A percentile compares a stretch with the other conserved stretches of the same genome.
phyloP scores from a whole-genome alignment of 805 yeast species.

The Zygotorulaspora florentina region DNA sequence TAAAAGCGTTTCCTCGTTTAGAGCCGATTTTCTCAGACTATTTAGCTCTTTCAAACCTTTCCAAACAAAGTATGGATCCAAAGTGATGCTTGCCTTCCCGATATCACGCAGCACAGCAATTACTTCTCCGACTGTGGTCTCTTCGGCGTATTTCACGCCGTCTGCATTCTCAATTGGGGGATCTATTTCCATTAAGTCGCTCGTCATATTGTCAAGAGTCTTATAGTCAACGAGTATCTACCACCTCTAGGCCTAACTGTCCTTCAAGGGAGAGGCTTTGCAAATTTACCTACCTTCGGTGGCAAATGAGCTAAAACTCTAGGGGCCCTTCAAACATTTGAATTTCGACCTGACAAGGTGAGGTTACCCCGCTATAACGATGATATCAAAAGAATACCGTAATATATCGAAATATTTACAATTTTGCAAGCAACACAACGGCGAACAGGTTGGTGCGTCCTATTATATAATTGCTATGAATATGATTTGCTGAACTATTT shows the following conservation, averaged over 20 bases:
- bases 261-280: background rate
- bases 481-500: background rate
- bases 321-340: slow-evolving; percentile 5
- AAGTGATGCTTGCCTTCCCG: slow-evolving; percentile 58
- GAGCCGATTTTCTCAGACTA: slow-evolving; percentile 55
- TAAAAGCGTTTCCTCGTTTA: slow-evolving; percentile 52
- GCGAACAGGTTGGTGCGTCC: background rate
- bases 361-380: slow-evolving; percentile 3
- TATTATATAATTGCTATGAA: background rate
- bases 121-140: slow-evolving; percentile 32
- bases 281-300: slow-evolving; percentile 5
- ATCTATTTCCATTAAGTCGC: slow-evolving; percentile 28
- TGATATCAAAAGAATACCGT: background rate
- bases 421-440: background rate
- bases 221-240: background rate
- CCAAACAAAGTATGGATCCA: slow-evolving; percentile 84
- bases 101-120: slow-evolving; percentile 34
- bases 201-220: slow-evolving; percentile 12
- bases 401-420: background rate
- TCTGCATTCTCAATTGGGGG: slow-evolving; percentile 22
- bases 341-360: slow-evolving; percentile 1
- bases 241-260: background rate
- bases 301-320: slow-evolving; percentile 11
- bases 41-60: slow-evolving; percentile 83
- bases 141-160: slow-evolving; percentile 32